Base-by-base conservation (phyloP, 2,329 filamentous ascomycete species). In the Periglandula ipomoeae region DNA sequence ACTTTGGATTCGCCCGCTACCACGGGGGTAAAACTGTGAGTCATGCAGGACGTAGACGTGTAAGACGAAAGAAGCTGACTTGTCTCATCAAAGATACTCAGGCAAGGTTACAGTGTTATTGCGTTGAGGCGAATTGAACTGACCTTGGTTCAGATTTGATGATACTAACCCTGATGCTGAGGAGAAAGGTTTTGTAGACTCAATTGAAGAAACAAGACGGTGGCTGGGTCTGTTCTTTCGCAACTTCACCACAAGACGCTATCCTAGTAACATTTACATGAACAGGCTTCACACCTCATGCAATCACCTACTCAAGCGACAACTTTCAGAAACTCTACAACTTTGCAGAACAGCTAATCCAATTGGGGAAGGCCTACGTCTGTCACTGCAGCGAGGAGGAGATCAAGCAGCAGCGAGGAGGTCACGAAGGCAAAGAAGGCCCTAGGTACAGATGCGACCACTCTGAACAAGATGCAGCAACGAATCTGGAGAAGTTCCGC, bases 121-220 rank as follows among this genome's bases (percentile, higher is more conserved):
- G n/a, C n/a, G n/a, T n/a, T n/a, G n/a, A n/a, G n/a, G n/a, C n/a
- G n/a, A n/a, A n/a, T n/a, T n/a, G n/a, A n/a, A n/a, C n/a, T n/a
- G n/a, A n/a, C n/a, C n/a, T n/a, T n/a, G n/a, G n/a, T 34, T 52
- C 46, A 50, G 91, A 59, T 95, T 87, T 65, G 93, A 97, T 64
- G 93, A 97, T 60, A 97, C 93, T 11, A 97, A 97, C 65, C 93
- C 93, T 1, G 88, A 90, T 55, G 87, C 87, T 42, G 93, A 97
- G 65, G 87, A 96, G 64, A 87, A 95, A 67, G 77, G 84, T 50
- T 97, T 90, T 67, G 94, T 94, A 62, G 79, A 77, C 10, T 85
- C 88, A n/a, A 97, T 97, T 56, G 74, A 88, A 59, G 89, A 96
- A n/a, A n/a, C n/a, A n/a, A n/a, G n/a, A n/a, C n/a, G n/a, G n/a